Conservation (phyloP, 192 early-diverging fungal genomes). For the Backusella tuberculispora region DNA sequence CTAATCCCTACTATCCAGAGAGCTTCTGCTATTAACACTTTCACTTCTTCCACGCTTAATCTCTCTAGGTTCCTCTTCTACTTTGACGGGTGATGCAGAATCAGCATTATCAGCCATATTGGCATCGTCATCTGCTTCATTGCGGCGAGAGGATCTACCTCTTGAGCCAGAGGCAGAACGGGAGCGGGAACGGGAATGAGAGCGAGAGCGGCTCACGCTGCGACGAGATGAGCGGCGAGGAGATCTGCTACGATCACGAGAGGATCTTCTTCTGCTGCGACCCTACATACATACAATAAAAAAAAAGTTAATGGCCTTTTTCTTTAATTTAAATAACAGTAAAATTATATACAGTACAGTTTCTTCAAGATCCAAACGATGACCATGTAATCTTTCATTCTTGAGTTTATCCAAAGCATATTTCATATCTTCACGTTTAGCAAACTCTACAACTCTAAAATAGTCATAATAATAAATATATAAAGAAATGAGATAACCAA, state of each 20-base stretch:
- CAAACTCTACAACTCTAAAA: constrained; percentile 89
- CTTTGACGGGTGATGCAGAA: background rate
- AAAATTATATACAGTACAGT: constrained; percentile 56
- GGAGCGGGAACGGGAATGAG: constrained; percentile 24
- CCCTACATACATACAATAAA: background rate
- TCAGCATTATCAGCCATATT: background rate
- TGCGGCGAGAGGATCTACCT: constrained; percentile 39
- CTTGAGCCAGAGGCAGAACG: constrained; percentile 51
- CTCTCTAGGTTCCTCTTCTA: background rate
- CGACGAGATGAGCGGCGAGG: constrained; percentile 54
- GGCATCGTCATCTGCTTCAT: constrained; percentile 14
- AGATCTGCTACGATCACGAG: constrained; percentile 18
- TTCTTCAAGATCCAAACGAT: constrained; percentile 66
- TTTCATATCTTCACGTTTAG: constrained; percentile 77
- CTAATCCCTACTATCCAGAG: background rate
- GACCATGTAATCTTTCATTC: constrained; percentile 70
- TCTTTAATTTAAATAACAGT: constrained; percentile 1
- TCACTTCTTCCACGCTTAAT: background rate
- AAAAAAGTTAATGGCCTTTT: background rate
- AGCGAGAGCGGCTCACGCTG: constrained; percentile 44
- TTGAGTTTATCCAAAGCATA: constrained; percentile 86
- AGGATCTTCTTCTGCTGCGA: constrained; percentile 23
- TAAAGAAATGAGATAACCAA: constrained; percentile 1
- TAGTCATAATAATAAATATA: constrained; percentile 1
- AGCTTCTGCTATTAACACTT: constrained; percentile 6